Evolutionary conservation across 495 filamentous ascomycete genomes (phyloP), one percentile per base, ranked within the genome.

Genomic region (Amphirosellinia nigrospora): DNA sequence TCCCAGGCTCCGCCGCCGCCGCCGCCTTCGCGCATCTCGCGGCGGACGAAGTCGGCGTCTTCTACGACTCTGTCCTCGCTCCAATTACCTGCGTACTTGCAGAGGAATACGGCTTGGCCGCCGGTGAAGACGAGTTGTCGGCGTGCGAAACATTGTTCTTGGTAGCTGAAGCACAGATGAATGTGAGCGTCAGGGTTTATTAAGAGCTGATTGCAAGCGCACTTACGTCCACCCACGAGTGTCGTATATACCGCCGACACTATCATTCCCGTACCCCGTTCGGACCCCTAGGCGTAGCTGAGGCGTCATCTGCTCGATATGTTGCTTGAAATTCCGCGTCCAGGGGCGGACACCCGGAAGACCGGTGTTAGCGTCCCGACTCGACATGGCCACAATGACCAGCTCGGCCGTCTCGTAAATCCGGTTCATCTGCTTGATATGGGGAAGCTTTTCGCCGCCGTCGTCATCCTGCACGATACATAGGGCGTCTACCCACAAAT

Each of bases 391-490:
- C 4, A 70, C 58, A 19, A 81, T 72, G 28, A 72, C 74, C 8
- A 80, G 10, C 34, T 71, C 46, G 8, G 78, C 72, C 23, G 73
- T 67, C 30, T 63, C 53, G 66, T 81, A 81, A 16, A 81, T 76
- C 4, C 50, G 38, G 15, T 74, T 72, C 79, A 81, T 78, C 15
- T 64, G 45, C 10, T 36, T 55, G 30, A 78, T 73, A 28, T 77
- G 68, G 21, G 36, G 41, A 36, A 60, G 39, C 59, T 78, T 70
- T n/a, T 53, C 67, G 9, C 43, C 62, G 38, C 63, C 67, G n/a
- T 66, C 55, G 7, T 72, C 69, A 52, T 80, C 74, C 64, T 80
- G 76, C 15, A 77, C 41, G 36, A 80, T 79, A 68, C 79, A 80
- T 15, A 79, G 59, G 3, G 59, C 70, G 52, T 80, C 78, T 8